phyloP scores from a whole-genome alignment of 2,329 filamentous ascomycete species.

The Cercospora berteroae region DNA sequence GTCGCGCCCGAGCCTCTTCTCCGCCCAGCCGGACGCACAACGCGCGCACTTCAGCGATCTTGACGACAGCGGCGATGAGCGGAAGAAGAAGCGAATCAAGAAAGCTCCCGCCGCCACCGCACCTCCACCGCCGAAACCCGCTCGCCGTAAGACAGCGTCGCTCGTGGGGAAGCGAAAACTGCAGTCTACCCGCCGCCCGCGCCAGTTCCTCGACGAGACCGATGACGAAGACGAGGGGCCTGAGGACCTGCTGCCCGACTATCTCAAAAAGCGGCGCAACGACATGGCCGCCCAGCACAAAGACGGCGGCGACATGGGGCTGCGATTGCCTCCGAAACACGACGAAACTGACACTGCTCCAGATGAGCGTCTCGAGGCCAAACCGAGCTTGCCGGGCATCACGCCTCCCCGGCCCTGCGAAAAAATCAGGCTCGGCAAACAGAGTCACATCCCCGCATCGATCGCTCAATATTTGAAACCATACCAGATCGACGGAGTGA shows the following conservation, averaged over 20 bases:
- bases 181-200: constrained; percentile 21
- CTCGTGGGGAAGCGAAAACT: constrained; percentile 38
- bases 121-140: constrained; percentile 47
- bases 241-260: constrained; percentile 66
- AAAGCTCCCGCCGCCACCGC: constrained; percentile 51
- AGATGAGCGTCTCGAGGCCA: constrained; percentile 61
- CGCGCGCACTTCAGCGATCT: constrained; percentile 8
- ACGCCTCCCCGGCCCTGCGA: constrained; percentile 65
- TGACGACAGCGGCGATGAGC: constrained; percentile 62
- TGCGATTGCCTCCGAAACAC: constrained; percentile 76
- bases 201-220: constrained; percentile 34
- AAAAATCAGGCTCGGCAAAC: constrained; percentile 69
- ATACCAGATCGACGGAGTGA: constrained; percentile 83
- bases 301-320: constrained; percentile 60
- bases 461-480: constrained; percentile 89
- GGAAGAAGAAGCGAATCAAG: constrained; percentile 63
- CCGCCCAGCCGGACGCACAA: not conserved
- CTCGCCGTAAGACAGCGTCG: constrained; percentile 37
- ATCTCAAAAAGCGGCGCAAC: constrained; percentile 66
- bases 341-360: constrained; percentile 70
- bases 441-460: constrained; percentile 72
- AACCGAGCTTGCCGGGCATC: constrained; percentile 65
- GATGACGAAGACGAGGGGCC: constrained; percentile 56
- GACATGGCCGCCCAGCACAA: constrained; percentile 62
- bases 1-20: constrained; percentile 1